Conservation (phyloP, 495 filamentous ascomycete genomes). For the Pyrenula aspistea region DNA sequence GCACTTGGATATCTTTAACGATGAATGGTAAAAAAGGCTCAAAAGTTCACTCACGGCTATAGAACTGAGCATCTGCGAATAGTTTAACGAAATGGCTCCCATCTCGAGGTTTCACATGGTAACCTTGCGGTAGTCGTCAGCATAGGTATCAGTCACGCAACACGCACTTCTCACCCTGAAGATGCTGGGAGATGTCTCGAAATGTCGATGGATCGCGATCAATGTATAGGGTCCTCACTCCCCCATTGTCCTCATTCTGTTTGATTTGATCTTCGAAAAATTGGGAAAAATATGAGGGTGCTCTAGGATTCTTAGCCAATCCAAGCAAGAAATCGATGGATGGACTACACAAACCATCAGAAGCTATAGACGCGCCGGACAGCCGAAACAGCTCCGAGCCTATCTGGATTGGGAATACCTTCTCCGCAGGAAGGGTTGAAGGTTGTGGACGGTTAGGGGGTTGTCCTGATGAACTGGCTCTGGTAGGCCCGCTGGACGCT, state of each 20-base stretch:
- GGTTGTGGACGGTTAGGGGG: background rate
- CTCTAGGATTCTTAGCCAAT: conserved; percentile 43
- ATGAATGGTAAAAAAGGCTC: background rate
- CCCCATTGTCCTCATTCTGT: conserved; percentile 41
- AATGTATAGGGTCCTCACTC: conserved; percentile 71
- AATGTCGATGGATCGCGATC: conserved; percentile 90
- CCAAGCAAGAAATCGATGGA: background rate
- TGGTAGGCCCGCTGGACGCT: background rate
- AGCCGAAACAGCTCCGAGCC: conserved; percentile 83
- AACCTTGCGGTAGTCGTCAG: conserved; percentile 35
- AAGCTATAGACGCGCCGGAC: conserved; percentile 88
- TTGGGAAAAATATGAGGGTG: conserved; percentile 93
- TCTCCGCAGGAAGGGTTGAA: conserved; percentile 36
- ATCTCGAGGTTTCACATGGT: conserved; percentile 75
- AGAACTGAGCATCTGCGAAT: conserved; percentile 95
- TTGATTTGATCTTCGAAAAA: conserved; percentile 82
- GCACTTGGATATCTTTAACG: conserved; percentile 40
- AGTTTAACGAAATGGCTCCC: conserved; percentile 78
- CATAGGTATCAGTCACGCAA: background rate
- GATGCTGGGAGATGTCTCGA: conserved; percentile 74
- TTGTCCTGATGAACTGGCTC: no score
- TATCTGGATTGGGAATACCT: conserved; percentile 90
- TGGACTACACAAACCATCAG: conserved; percentile 63
- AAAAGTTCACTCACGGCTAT: conserved; percentile 54
- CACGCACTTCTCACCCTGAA: conserved; percentile 52